A percentile compares a stretch with the other conserved stretches of the same genome.
These are phyloP conservation scores for Fusarium fracticaudum DNA, from an alignment of 2,329 filamentous ascomycete species.

Conservation along the genomic window DNA sequence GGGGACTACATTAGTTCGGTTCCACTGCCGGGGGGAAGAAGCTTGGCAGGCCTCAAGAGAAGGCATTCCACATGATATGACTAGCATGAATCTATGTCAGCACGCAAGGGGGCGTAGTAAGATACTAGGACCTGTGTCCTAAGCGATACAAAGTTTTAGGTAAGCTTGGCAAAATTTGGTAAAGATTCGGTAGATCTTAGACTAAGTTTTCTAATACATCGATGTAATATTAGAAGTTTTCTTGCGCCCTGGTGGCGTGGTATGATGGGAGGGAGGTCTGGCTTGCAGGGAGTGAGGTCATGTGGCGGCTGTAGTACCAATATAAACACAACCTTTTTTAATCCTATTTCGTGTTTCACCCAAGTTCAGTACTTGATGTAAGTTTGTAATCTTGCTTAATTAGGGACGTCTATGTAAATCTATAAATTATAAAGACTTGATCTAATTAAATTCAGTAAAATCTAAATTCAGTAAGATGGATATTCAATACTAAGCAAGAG, in stretches of 20 bases:
- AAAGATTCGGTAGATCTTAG: not conserved
- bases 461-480: accelerated
- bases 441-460: accelerated
- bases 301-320: not conserved
- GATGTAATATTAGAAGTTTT: not conserved
- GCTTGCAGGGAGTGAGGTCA: not conserved
- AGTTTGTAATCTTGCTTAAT: not conserved
- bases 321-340: too few species aligned
- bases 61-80: not conserved
- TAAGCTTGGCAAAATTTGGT: not conserved
- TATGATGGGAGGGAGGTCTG: not conserved
- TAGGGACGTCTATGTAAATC: accelerated
- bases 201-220: not conserved
- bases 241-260: too few species aligned
- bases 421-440: accelerated
- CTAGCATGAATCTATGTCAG: too few species aligned
- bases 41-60: not conserved
- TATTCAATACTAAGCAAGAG: accelerated
- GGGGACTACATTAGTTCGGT: not conserved
- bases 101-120: not conserved
- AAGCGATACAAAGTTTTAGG: not conserved
- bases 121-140: not conserved
- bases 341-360: not conserved
- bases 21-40: not conserved
- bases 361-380: not conserved